phyloP scores from a whole-genome alignment of 768 basidiomycete species.

The Auricularia sp. region DNA sequence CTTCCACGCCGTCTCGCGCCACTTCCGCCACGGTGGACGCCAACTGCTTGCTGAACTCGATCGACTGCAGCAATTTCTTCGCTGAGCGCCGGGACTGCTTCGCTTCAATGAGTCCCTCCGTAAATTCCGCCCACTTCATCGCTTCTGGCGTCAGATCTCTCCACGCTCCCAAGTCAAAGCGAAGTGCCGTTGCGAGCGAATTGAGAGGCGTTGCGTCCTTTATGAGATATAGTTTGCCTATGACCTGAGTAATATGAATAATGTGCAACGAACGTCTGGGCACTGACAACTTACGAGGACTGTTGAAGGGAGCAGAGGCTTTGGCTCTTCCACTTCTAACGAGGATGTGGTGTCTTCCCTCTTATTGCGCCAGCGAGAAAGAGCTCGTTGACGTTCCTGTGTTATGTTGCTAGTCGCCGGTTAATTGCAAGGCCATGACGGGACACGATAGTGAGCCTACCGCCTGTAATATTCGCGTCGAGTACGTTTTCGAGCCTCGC shows the following conservation, averaged over 20 bases:
- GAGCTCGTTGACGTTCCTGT: neutral
- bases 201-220: no score
- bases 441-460: neutral
- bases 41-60: neutral
- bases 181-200: no score
- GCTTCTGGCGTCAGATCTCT: no score
- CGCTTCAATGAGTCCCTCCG: neutral
- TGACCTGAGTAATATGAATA: no score
- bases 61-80: neutral
- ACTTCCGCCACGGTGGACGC: neutral
- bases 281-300: no score
- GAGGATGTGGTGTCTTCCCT: no score
- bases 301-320: no score
- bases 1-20: neutral
- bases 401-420: neutral
- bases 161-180: no score
- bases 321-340: no score
- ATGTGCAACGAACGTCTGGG: no score
- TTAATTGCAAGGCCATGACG: neutral
- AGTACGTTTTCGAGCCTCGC: neutral
- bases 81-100: neutral
- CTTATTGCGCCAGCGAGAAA: neutral
- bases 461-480: neutral
- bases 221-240: no score
- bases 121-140: no score